A percentile compares a stretch with the other conserved stretches of the same genome.
phyloP scores from a whole-genome alignment of 2,329 filamentous ascomycete genomes.

The Xylaria arbuscula region DNA sequence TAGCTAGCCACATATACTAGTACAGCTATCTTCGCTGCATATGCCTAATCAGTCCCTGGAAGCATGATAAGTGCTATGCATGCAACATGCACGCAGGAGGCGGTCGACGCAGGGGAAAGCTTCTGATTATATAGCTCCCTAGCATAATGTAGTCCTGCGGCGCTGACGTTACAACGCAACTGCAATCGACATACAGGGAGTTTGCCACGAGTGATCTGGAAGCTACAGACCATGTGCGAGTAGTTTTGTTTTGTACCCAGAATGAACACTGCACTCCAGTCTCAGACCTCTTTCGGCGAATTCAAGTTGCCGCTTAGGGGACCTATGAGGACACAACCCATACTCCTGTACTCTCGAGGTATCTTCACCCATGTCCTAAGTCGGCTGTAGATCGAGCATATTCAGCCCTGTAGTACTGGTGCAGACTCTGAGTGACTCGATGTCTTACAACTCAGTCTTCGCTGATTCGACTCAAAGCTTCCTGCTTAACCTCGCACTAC shows the following conservation, averaged over 20 bases:
- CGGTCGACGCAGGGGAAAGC: slow-evolving; percentile 31
- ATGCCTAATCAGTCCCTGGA: not conserved
- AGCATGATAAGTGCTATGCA: slow-evolving; percentile 20
- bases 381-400: slow-evolving; percentile 6
- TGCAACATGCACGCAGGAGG: slow-evolving; percentile 26
- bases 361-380: not conserved
- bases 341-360: slow-evolving; percentile 8
- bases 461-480: not conserved
- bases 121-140: slow-evolving; percentile 6
- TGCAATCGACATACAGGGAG: slow-evolving; percentile 3
- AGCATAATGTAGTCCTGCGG: slow-evolving; percentile 16
- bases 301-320: not conserved
- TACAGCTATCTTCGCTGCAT: slow-evolving; percentile 13
- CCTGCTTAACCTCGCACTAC: not conserved
- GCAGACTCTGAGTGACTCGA: not conserved
- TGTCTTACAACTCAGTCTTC: slow-evolving; percentile 1
- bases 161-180: slow-evolving; percentile 13
- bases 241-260: not conserved
- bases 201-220: slow-evolving; percentile 3
- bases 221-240: slow-evolving; percentile 11
- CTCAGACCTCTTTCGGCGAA: not conserved
- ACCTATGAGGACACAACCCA: not conserved
- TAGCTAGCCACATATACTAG: not conserved
- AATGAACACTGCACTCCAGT: slow-evolving; percentile 16
- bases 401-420: not conserved